A percentile compares a stretch with the other conserved stretches of the same genome.
phyloP scores from a whole-genome alignment of 2,329 filamentous ascomycete genomes.

The Aspergillus proliferans region DNA sequence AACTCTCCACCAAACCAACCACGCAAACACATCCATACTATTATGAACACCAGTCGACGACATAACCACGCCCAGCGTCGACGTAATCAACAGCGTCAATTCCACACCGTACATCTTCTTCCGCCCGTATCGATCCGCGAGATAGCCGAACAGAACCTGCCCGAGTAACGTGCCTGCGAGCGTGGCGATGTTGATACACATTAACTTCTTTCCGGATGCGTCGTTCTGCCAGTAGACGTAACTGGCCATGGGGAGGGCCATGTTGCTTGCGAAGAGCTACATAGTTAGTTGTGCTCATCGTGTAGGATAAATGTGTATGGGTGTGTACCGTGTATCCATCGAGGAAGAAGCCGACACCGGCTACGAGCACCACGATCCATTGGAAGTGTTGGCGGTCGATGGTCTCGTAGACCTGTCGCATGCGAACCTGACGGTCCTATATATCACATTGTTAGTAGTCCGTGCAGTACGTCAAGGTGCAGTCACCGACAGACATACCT shows the following conservation, averaged over 20 bases:
- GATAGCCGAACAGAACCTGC: slow-evolving; percentile 42
- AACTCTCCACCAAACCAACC: slow-evolving; percentile 45
- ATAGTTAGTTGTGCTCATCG: neutral
- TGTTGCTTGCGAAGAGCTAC: slow-evolving; percentile 45
- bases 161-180: slow-evolving; percentile 43
- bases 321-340: slow-evolving; percentile 39
- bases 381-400: slow-evolving; percentile 39
- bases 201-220: slow-evolving; percentile 26
- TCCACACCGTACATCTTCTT: slow-evolving; percentile 49
- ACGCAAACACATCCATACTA: slow-evolving; percentile 41
- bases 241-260: slow-evolving; percentile 44
- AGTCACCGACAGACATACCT: slow-evolving; percentile 15
- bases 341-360: slow-evolving; percentile 46
- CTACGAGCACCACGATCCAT: slow-evolving; percentile 41
- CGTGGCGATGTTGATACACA: slow-evolving; percentile 43
- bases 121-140: slow-evolving; percentile 44
- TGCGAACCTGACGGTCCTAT: slow-evolving; percentile 38
- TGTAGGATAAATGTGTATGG: neutral
- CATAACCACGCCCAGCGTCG: slow-evolving; percentile 44
- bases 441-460: neutral
- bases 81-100: slow-evolving; percentile 42
- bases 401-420: slow-evolving; percentile 40
- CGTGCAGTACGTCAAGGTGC: neutral
- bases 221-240: slow-evolving; percentile 44
- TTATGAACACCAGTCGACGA: slow-evolving; percentile 36